Conservation (phyloP, 108 stramenopile genomes). For the Asterionellopsis glacialis region DNA sequence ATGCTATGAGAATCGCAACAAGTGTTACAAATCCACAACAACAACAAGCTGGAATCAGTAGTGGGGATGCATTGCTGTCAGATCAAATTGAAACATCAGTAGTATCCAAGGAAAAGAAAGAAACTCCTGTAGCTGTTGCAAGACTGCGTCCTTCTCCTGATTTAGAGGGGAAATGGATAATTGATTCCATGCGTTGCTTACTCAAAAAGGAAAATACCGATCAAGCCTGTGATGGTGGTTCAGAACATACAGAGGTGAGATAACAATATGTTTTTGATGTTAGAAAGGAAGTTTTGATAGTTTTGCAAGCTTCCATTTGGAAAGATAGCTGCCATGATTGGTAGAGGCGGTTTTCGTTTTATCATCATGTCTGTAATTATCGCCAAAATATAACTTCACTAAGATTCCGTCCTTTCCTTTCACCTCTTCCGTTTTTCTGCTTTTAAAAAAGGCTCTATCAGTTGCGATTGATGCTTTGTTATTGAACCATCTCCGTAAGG, state of each 20-base stretch:
- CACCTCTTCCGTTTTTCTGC: too few species aligned
- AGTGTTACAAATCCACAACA: neutral
- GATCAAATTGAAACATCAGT: neutral
- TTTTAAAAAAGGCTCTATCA: constrained; percentile 32
- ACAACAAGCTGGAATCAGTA: neutral
- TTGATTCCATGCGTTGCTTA: constrained; percentile 71
- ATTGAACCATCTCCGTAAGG: constrained; percentile 31
- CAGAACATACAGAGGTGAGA: constrained; percentile 56
- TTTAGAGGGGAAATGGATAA: constrained; percentile 26
- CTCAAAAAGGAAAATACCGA: constrained; percentile 76
- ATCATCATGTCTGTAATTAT: too few species aligned
- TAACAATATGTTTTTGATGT: too few species aligned
- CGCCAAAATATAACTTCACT: too few species aligned
- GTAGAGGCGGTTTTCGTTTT: too few species aligned
- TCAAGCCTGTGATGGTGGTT: constrained; percentile 71
- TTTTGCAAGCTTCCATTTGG: too few species aligned
- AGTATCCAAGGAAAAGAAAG: constrained; percentile 8
- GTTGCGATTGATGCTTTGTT: constrained; percentile 73
- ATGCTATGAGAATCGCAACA: constrained; percentile 67
- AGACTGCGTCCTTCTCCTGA: constrained; percentile 40
- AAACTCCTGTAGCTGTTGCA: constrained; percentile 71
- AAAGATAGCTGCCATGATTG: too few species aligned
- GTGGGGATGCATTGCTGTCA: constrained; percentile 2
- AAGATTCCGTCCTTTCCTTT: too few species aligned
- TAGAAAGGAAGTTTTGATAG: too few species aligned